Evolutionary conservation across 805 yeast genomes (phyloP), one percentile per base, ranked within the genome.

Genomic region (Wickerhamomyces chaumierensis): DNA sequence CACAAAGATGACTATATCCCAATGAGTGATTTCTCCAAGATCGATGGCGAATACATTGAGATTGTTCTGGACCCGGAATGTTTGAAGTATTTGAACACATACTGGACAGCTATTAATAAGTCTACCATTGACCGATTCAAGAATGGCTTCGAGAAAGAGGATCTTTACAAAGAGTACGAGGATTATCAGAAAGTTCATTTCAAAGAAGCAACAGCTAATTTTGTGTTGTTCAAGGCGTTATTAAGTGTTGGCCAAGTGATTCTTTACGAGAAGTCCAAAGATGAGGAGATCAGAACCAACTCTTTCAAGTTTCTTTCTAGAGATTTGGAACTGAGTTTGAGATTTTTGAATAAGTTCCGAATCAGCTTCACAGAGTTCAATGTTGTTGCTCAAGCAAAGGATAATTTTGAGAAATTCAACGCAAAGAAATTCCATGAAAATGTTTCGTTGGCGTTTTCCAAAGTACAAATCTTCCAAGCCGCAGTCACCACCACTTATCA

Each of bases 261-360:
- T 3, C 16, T 52, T 3, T 16, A 31, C 2, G 48, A 48, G 14
- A 40, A 44, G 28, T 33, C 45, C 3, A 19, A 37, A 4, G 35
- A 42, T 20, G 20, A 35, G 15, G 38, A 43, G 14, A 48, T 40
- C 5, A 42, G 18, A 19, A 34, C 41, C 2, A n/a, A 40, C 2
- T 50, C 52, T 2, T 34, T 34, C 18, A 36, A 31, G 6, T 37
- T 35, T 9, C 9, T 46, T 31, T 40, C 43, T n/a, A 47, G 49
- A 36, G 55, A 51, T 34, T 50, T 47, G 38, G 56, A 51, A 34
- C 44, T 53, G 15, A 42, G 46, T 2, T 32, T 53, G 32, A 48
- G 56, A 41, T 53, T 47, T 27, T 34, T 53, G 34, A 50, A 53
- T 38, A 51, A 48, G 39, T 51, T 51, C 31, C 40, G 46, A 35